Conservation (phyloP, 2,329 filamentous ascomycete species). For the Sporothrix globosa region DNA sequence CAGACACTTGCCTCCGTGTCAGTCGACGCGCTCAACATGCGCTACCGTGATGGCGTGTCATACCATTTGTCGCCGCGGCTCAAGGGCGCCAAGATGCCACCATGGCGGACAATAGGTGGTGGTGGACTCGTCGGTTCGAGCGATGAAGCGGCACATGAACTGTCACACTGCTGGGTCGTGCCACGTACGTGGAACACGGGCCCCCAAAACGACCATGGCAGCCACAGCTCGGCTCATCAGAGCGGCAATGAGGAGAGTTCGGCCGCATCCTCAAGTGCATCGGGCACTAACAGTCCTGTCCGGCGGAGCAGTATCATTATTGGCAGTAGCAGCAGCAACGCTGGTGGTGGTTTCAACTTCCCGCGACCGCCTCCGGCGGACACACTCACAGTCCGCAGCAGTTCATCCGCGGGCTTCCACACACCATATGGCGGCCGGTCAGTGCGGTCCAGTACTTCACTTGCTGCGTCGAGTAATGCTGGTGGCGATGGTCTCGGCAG, state of each 20-base stretch:
- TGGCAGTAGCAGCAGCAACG: conserved; percentile 10
- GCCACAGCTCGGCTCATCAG: conserved; percentile 37
- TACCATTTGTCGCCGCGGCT: conserved; percentile 62
- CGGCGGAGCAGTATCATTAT: conserved; percentile 26
- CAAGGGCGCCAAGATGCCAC: conserved; percentile 55
- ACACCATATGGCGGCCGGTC: conserved; percentile 37
- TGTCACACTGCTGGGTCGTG: conserved; percentile 57
- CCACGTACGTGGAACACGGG: conserved; percentile 47
- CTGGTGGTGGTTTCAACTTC: conserved; percentile 36
- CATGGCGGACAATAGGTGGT: conserved; percentile 55
- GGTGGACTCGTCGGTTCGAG: conserved; percentile 37
- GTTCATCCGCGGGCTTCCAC: conserved; percentile 34
- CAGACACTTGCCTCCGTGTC: conserved; percentile 63
- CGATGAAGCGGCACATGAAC: conserved; percentile 52
- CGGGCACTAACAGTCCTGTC: conserved; percentile 38
- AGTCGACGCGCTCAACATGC: conserved; percentile 59
- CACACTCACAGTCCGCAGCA: conserved; percentile 35
- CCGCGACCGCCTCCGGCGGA: conserved; percentile 39
- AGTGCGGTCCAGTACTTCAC: conserved; percentile 38
- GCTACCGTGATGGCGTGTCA: conserved; percentile 55
- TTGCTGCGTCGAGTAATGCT: conserved; percentile 33
- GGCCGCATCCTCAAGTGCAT: conserved; percentile 31
- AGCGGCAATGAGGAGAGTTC: conserved; percentile 35
- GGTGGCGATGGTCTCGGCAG: conserved; percentile 6
- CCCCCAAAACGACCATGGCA: conserved; percentile 25